Evolutionary conservation across 129 eudicot species (phyloP), one percentile per base, ranked within the genome.

Genomic region (Lonicera japonica): DNA sequence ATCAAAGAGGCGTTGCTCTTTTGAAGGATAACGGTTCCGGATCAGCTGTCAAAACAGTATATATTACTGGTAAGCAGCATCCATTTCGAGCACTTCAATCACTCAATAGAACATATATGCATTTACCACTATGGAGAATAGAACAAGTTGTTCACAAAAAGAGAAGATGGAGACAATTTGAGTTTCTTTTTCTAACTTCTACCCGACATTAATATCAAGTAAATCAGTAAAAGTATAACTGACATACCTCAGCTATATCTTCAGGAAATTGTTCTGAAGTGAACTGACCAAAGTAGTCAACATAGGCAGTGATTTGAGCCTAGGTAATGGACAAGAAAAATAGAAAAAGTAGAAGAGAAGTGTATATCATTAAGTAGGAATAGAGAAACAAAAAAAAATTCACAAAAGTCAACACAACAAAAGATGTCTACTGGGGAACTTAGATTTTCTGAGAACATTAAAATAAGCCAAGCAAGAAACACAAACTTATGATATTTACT

Each of bases 241-340:
- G 45, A 54, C 36, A 29, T 87, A 87, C 95, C 95, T 87, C 86
- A 1, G 86, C 78, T 75, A 87, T 78, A 73, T 87, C 95, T 60
- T 87, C 95, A 20, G 96, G 81, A 78, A 89, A 89, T 51, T 82
- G 95, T 74, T 85, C 96, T 48, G 96, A 89, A 61, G 87, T 89
- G 75, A 89, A 89, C 65, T 89, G 95, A 59, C 87, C 96, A 73
- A 89, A 89, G 78, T 85, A 89, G 50, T 89, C 96, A 55, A 89
- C 96, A 71, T 89, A 89, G 25, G 96, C 96, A 60, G 88, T 85
- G 34, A 79, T 82, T 71, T 89, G 90, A 56, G 76, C 95, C 96
- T 89, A 62, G 4, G 45, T 20, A 69, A 21, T 29, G 36, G 36
- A 29, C 2, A 2, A 29, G 36, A 29, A 29, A 29, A 38, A 18